Base-by-base conservation (phyloP, 345 rosid species). In the Nasturtium officinale region DNA sequence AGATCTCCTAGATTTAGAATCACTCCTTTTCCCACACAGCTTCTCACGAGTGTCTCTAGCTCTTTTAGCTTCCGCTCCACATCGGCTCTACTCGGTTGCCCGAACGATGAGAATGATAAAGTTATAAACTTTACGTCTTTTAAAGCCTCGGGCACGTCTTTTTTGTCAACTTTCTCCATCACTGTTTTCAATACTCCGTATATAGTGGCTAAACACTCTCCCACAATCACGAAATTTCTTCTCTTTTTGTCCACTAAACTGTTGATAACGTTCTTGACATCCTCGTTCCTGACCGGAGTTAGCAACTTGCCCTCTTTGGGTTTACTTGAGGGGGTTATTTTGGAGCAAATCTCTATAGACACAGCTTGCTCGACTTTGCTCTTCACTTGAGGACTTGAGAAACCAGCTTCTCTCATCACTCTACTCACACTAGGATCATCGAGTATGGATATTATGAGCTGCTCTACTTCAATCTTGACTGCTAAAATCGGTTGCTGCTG, bases 391-490 rank as follows among this genome's bases (percentile, higher is more conserved):
- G 96, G 78, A 62, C 97, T 94, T 0, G 96, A 89, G 79, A 94
- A 91, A 38, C 97, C 97, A 25, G 99, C 99, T 82, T 95, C 99
- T 60, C 89, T 87, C 99, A 95, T 95, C 77, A 91, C 98, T 72
- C 98, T 83, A 80, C 97, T 91, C 35, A 94, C 98, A 69, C 98
- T 91, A 16, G 99, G 99, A 77, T 95, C 99, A 66, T 95, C 97
- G 0, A 95, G 77, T 53, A 91, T 95, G 2, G 99, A 95, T 35
- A 91, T 86, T 7, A 95, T 83, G 30, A 95, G 96, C 78, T 91
- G 99, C 74, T 89, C 92, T 13, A 91, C 77, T 82, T 95, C 99
- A 29, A 95, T 91, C 77, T 95, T 95, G 50, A 89, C 83, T 3
- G 99, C 91, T 71, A 91, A 80, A 10, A 91, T 86, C 43, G 97